phyloP scores from a whole-genome alignment of 1,139 yeast species.

The Suhomyces choctaworum region DNA sequence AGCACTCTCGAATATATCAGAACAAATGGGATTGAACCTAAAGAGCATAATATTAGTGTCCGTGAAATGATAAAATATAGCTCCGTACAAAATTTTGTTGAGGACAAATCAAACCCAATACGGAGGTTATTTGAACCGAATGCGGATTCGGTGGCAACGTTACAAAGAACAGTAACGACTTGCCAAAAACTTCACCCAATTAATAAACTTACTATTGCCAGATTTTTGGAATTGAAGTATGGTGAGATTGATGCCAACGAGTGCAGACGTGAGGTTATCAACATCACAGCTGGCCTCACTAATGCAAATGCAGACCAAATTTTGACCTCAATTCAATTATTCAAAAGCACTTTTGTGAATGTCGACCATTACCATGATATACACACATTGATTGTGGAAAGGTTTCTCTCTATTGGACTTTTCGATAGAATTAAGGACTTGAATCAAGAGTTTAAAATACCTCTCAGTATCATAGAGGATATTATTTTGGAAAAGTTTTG shows the following conservation, averaged over 20 bases:
- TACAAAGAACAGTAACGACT: constrained; percentile 30
- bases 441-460: constrained; percentile 18
- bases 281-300: constrained; percentile 34
- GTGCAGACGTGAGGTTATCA: constrained; percentile 27
- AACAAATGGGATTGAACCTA: constrained; percentile 7
- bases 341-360: constrained; percentile 26
- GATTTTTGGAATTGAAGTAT: constrained; percentile 33
- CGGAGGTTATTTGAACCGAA: constrained; percentile 24
- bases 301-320: constrained; percentile 35
- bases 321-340: constrained; percentile 25
- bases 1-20: constrained; percentile 21
- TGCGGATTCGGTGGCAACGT: constrained; percentile 20
- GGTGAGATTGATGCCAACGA: constrained; percentile 17
- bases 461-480: constrained; percentile 19
- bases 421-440: constrained; percentile 32
- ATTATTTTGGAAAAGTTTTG: constrained; percentile 46
- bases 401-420: constrained; percentile 39
- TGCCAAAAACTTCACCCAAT: constrained; percentile 46
- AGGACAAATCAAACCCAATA: constrained; percentile 17
- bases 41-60: not conserved
- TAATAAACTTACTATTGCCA: constrained; percentile 40
- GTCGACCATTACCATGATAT: constrained; percentile 27
- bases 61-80: not conserved
- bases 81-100: constrained; percentile 4
- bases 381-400: constrained; percentile 36